Conservation (phyloP, 1,284 basidiomycete genomes). For the Rhodotorula sp. region DNA sequence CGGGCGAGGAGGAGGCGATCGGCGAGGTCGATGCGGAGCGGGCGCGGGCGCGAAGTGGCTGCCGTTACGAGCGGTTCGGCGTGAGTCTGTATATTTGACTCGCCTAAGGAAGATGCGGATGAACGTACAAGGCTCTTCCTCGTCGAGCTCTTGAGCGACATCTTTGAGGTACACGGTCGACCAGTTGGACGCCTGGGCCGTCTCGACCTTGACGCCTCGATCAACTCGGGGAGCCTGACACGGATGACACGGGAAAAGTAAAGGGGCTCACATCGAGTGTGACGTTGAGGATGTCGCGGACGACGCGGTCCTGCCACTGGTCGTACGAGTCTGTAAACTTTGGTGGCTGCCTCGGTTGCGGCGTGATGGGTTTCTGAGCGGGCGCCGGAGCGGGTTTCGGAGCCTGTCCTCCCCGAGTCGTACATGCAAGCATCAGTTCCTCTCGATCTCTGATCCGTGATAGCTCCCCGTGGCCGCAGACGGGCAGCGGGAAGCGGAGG, state of each 20-base stretch:
- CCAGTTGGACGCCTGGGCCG: slow-evolving; percentile 68
- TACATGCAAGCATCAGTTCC: too few relatives aligned
- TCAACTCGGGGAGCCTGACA: slow-evolving; percentile 7
- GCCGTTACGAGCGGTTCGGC: not conserved
- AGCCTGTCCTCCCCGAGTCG: not conserved
- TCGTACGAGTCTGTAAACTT: slow-evolving; percentile 40
- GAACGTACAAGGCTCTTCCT: slow-evolving; percentile 60
- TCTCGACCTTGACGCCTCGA: slow-evolving; percentile 57
- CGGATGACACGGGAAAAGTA: slow-evolving; percentile 13
- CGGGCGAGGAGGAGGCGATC: slow-evolving; percentile 84
- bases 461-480: too few relatives aligned
- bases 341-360: slow-evolving; percentile 1
- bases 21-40: slow-evolving; percentile 56
- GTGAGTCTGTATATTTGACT: slow-evolving; percentile 22
- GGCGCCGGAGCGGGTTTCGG: not conserved
- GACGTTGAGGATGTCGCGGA: slow-evolving; percentile 53
- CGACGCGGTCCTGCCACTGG: slow-evolving; percentile 39
- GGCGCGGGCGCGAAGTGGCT: slow-evolving; percentile 20
- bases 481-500: not conserved
- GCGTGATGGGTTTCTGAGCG: slow-evolving; percentile 1
- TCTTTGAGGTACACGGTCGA: slow-evolving; percentile 79
- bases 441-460: too few relatives aligned
- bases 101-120: slow-evolving; percentile 16
- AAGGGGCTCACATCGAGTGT: slow-evolving; percentile 70
- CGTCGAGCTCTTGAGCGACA: slow-evolving; percentile 66